Evolutionary conservation across 257 asterid genomes (phyloP), one percentile per base, ranked within the genome.

Genomic region (Ilex aquifolium): DNA sequence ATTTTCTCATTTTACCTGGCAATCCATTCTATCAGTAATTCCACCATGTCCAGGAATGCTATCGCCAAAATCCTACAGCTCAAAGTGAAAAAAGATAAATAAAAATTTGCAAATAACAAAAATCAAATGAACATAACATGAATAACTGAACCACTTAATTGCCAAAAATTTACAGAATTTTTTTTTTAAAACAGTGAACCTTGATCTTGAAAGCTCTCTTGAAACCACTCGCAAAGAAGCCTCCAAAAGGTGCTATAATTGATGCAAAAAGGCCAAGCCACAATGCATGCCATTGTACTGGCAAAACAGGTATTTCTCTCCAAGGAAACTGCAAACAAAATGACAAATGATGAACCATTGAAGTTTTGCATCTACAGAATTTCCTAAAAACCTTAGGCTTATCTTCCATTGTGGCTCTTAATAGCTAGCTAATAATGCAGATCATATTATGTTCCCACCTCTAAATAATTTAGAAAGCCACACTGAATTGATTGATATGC

Each of bases 151-250:
- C 4, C 5, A 12, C n/a, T 12, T 1, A 12, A 49, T 36, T 36
- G 42, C 27, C 0, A 36, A 36, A 36, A 36, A 36, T 0, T 36
- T 36, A 36, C 5, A 36, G 42, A 36, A 8, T 0, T 36, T 36
- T 0, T 4, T 3, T 57, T 44, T 59, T 62, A 55, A 62, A 65
- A 60, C 13, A 49, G 39, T 53, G 57, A 69, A 93, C 97, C 95
- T 93, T 93, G 77, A 93, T 78, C 75, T 93, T 90, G 85, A 93
- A 93, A 73, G 99, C 99, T 68, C 99, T 79, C 81, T 93, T 93
- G 67, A 93, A 93, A 62, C 99, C 97, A 77, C 99, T 93, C 32
- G 99, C 99, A 11, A 93, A 93, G 71, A 93, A 93, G 64, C 99
- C 99, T 65, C 99, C 99, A 72, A 93, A 93, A 63, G 99, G 99